These are phyloP conservation scores for Berberis vulgaris DNA, from an alignment of 164 flowering plant genomes.

Conservation along the genomic window DNA sequence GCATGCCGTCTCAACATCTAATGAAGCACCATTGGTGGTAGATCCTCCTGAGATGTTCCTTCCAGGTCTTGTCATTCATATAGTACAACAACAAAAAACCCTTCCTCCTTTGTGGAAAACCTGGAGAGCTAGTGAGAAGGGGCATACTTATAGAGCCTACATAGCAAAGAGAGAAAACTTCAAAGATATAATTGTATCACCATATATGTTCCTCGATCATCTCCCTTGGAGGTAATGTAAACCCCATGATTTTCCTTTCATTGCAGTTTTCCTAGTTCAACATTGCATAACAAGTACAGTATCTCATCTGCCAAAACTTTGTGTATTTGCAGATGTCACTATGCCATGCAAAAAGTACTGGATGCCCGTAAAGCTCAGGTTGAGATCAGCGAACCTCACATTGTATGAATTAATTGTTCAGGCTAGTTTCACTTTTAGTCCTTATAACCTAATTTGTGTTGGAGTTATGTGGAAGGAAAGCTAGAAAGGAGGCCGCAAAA, in stretches of 20 bases:
- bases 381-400: neutral
- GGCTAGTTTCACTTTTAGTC: too few species aligned
- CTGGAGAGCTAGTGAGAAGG: conserved; percentile 25
- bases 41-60: conserved; percentile 53
- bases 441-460: too few species aligned
- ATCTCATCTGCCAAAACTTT: too few species aligned
- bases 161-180: conserved; percentile 54
- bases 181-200: conserved; percentile 59
- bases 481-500: too few species aligned
- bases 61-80: conserved; percentile 67
- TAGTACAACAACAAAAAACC: conserved; percentile 34
- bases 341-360: too few species aligned
- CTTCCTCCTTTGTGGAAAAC: conserved; percentile 29
- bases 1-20: conserved; percentile 32
- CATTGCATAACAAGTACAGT: too few species aligned
- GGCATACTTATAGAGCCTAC: conserved; percentile 39
- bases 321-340: too few species aligned
- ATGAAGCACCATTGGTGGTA: conserved; percentile 14
- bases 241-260: too few species aligned
- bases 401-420: neutral
- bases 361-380: too few species aligned
- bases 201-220: conserved; percentile 85
- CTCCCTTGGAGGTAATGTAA: conserved; percentile 74
- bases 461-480: too few species aligned
- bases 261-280: too few species aligned